Base-by-base conservation (phyloP, 179 eudicot species). In the Camellia oleifera region DNA sequence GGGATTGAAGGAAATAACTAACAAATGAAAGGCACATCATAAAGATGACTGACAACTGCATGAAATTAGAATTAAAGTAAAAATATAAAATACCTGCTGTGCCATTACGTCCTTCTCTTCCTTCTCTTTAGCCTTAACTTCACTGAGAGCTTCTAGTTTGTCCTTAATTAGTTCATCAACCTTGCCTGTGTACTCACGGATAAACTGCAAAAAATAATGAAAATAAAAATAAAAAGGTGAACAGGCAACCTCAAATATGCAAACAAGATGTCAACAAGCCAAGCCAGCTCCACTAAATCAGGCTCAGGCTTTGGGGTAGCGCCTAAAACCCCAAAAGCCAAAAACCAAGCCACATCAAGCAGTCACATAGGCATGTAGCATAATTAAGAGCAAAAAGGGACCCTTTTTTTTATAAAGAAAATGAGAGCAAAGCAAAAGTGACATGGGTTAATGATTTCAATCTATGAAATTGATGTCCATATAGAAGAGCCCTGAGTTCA, bases 151-250 rank as follows among this genome's bases (percentile, higher is more conserved):
- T 83, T 95, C 98, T 46, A 95, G 87, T 86, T 90, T 95, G 83
- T 89, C 97, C 89, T 93, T 95, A 32, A 95, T 91, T 17, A 95
- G 90, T 63, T 95, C 98, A 73, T 95, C 98, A 75, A 95, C 98
- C 82, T 95, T 95, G 84, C 98, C 98, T 9, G 98, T 89, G 83
- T 95, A 95, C 85, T 95, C 98, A 13, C 98, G 94, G 82, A 95
- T 93, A 78, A 93, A 95, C 98, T 95, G 93, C 87, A 74, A 53
- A 15, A 75, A 12, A 76, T 45, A 60, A 48, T 14, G 56, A 44
- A 57, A 12, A 67, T 40, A 53, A 73, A 0, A 40, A 15, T 7
- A 20, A 20, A 1, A 48, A 54, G 40, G 44, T 53, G 45, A 46
- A 18, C 20, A 54, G 1, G 73, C 71, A 61, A 20, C 32, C 46